phyloP scores from a whole-genome alignment of 1,139 yeast genomes.

The Meyerozyma athensensis region DNA sequence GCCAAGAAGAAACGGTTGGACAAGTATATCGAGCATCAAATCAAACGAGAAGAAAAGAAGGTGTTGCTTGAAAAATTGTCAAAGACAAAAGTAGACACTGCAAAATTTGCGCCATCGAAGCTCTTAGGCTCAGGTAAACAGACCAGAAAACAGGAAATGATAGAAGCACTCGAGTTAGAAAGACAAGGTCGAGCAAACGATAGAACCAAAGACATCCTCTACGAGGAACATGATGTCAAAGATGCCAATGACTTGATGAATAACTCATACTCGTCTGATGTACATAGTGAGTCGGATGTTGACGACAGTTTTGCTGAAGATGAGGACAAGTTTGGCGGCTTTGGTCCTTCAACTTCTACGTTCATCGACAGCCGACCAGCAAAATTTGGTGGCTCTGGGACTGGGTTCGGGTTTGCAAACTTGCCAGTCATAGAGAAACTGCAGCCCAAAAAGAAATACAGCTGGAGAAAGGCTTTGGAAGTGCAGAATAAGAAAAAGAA shows the following conservation, averaged over 20 bases:
- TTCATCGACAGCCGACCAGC: slow-evolving; percentile 73
- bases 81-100: slow-evolving; percentile 68
- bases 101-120: slow-evolving; percentile 64
- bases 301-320: slow-evolving; percentile 17
- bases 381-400: slow-evolving; percentile 54
- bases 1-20: slow-evolving; percentile 75
- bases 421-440: slow-evolving; percentile 43
- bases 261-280: not conserved
- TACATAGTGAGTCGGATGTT: slow-evolving; percentile 6
- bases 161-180: slow-evolving; percentile 73
- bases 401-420: slow-evolving; percentile 66
- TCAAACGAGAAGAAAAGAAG: slow-evolving; percentile 85
- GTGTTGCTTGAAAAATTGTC: slow-evolving; percentile 68
- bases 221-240: slow-evolving; percentile 63
- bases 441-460: slow-evolving; percentile 35
- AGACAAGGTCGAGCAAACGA: slow-evolving; percentile 70
- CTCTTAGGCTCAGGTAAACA: slow-evolving; percentile 72
- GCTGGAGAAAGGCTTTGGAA: slow-evolving; percentile 40
- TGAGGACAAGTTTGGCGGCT: slow-evolving; percentile 21
- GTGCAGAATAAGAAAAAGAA: slow-evolving; percentile 31
- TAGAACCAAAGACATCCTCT: slow-evolving; percentile 55
- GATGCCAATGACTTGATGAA: slow-evolving; percentile 19
- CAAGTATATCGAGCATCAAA: slow-evolving; percentile 79
- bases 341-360: slow-evolving; percentile 31
- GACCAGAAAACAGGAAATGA: slow-evolving; percentile 65